Percentiles rank a stretch among this genome's conserved stretches.
Conservation (phyloP, 2,329 filamentous ascomycete species). For the Alternaria infectoria region DNA sequence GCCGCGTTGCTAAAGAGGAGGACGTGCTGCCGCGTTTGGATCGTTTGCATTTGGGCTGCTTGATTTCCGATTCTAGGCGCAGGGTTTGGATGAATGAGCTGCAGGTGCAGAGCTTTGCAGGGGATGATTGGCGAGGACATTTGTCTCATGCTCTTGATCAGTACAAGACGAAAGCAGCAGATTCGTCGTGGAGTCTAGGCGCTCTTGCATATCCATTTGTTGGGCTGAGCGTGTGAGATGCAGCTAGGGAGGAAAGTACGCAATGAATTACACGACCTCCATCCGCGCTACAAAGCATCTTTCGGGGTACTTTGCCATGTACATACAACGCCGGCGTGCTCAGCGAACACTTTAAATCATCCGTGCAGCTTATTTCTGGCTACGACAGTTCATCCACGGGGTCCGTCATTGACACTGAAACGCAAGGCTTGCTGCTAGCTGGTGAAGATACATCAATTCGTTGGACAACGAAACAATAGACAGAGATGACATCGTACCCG, state of each 20-base stretch:
- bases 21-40: constrained; percentile 10
- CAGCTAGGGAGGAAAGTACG: neutral
- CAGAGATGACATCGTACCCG: neutral
- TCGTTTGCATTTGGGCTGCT: constrained; percentile 10
- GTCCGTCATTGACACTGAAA: neutral
- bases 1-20: constrained; percentile 8
- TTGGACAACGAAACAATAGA: too few relatives aligned
- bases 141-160: constrained; percentile 9
- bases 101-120: constrained; percentile 8
- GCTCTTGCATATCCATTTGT: constrained; percentile 31
- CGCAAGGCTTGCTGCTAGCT: neutral
- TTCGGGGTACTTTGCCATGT: neutral
- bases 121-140: constrained; percentile 7
- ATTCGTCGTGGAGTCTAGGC: constrained; percentile 25
- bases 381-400: neutral
- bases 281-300: neutral
- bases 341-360: neutral
- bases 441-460: neutral
- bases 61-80: constrained; percentile 11
- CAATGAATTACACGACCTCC: neutral
- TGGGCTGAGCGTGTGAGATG: neutral
- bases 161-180: constrained; percentile 8
- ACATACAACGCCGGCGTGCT: neutral
- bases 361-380: neutral
- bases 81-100: constrained; percentile 5